A percentile compares a stretch with the other conserved stretches of the same genome.
phyloP scores from a whole-genome alignment of 495 filamentous ascomycete genomes.

The Penicillium atrosanguineum region DNA sequence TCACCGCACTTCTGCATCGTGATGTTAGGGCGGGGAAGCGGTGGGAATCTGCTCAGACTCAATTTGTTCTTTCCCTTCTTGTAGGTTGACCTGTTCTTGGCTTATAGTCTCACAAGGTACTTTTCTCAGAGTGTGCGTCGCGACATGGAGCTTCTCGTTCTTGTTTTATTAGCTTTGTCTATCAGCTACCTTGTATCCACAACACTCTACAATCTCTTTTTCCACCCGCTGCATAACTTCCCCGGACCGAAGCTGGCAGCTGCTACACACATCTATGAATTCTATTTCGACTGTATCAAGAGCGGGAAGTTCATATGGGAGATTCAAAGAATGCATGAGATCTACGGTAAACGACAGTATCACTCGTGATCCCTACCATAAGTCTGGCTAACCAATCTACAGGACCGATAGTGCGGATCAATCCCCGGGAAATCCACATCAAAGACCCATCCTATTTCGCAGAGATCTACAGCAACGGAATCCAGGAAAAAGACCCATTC shows the following conservation, averaged over 20 bases:
- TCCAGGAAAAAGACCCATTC: background rate
- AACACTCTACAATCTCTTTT: background rate
- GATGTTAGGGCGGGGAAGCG: too few species aligned
- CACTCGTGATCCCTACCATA: background rate
- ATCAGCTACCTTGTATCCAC: background rate
- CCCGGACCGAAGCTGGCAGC: conserved; percentile 30
- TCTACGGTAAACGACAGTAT: conserved; percentile 8
- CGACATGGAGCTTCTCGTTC: background rate
- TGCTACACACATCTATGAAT: conserved; percentile 27
- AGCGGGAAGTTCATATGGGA: conserved; percentile 6
- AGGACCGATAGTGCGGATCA: conserved; percentile 36
- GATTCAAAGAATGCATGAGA: conserved; percentile 12
- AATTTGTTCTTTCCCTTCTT: background rate
- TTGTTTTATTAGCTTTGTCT: background rate
- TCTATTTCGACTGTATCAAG: conserved; percentile 11
- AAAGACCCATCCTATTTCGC: conserved; percentile 29
- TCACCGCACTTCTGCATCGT: too few species aligned
- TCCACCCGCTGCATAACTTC: background rate
- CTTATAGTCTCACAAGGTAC: background rate
- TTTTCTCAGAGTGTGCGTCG: background rate
- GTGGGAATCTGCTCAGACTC: too few species aligned
- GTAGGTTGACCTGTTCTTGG: background rate
- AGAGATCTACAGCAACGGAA: conserved; percentile 16
- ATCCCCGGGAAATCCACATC: conserved; percentile 30
- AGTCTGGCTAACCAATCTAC: background rate